Evolutionary conservation across 768 basidiomycete genomes (phyloP).

Genomic region (Mrakia blollopis): DNA sequence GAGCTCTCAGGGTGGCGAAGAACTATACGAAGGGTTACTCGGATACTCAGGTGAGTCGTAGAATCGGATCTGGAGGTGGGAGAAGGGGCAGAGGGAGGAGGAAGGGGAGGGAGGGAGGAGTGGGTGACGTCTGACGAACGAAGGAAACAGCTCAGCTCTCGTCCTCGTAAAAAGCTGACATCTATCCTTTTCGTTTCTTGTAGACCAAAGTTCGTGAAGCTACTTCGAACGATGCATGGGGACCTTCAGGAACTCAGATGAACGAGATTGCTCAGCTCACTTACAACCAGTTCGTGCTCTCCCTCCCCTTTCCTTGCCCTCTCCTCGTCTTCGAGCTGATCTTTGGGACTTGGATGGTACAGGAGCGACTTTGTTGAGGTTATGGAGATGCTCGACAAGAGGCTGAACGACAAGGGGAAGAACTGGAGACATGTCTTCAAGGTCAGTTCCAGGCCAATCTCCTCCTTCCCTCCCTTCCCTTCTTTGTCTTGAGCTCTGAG

Average conservation of each 20-base stretch:
- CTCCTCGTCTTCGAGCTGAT: background rate
- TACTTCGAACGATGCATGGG: slow-evolving; percentile 97
- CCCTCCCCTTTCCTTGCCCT: background rate
- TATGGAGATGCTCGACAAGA: slow-evolving; percentile 99
- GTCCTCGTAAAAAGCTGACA: background rate
- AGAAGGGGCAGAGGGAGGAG: background rate
- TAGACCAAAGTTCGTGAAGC: slow-evolving; percentile 92
- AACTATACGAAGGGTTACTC: slow-evolving; percentile 59
- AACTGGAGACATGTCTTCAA: slow-evolving; percentile 99
- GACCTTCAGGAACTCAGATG: slow-evolving; percentile 96
- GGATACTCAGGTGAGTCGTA: slow-evolving; percentile 49
- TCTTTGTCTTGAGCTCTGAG: background rate
- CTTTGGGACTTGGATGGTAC: background rate
- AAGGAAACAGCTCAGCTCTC: background rate
- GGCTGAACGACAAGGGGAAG: slow-evolving; percentile 97
- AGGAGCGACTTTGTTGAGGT: slow-evolving; percentile 97
- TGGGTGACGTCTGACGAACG: background rate
- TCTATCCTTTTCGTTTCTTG: background rate
- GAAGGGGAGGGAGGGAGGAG: too few relatives aligned
- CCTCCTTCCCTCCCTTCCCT: background rate
- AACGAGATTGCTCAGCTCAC: slow-evolving; percentile 96
- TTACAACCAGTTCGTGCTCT: slow-evolving; percentile 77
- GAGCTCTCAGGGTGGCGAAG: slow-evolving; percentile 30
- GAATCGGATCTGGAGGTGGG: background rate
- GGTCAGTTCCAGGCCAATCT: slow-evolving; percentile 50